These are phyloP conservation scores for Xylaria digitata DNA, from an alignment of 2,329 filamentous ascomycete genomes.

Conservation along the genomic window DNA sequence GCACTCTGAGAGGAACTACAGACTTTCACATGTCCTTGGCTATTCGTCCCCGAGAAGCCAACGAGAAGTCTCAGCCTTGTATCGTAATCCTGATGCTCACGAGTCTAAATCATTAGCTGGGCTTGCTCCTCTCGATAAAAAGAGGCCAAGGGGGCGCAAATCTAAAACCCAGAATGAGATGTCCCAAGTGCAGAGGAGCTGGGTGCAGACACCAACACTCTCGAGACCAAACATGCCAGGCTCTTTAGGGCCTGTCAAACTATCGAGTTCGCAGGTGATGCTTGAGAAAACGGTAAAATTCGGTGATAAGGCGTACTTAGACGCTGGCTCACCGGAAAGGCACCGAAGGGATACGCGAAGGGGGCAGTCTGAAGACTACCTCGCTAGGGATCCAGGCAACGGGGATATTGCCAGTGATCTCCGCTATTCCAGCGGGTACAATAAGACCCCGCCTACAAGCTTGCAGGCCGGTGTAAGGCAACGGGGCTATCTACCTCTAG, in stretches of 20 bases:
- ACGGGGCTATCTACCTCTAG: constrained; percentile 35
- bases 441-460: constrained; percentile 23
- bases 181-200: background rate
- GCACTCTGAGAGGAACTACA: constrained; percentile 19
- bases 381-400: constrained; percentile 22
- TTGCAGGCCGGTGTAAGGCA: constrained; percentile 26
- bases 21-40: constrained; percentile 8
- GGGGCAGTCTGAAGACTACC: constrained; percentile 19
- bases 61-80: background rate
- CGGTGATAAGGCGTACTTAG: constrained; percentile 11
- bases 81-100: background rate
- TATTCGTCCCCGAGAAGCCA: constrained; percentile 13
- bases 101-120: constrained; percentile 13
- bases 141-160: constrained; percentile 12
- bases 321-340: constrained; percentile 9
- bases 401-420: constrained; percentile 15
- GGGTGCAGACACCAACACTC: constrained; percentile 19
- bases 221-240: constrained; percentile 8
- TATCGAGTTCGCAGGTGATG: constrained; percentile 5
- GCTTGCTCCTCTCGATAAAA: background rate
- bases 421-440: constrained; percentile 16
- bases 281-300: constrained; percentile 19
- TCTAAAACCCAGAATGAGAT: constrained; percentile 5
- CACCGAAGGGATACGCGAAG: constrained; percentile 19
- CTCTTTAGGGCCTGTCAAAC: background rate